Conservation (phyloP, 1,139 yeast genomes). For the Debaryomycetaceae sp. region DNA sequence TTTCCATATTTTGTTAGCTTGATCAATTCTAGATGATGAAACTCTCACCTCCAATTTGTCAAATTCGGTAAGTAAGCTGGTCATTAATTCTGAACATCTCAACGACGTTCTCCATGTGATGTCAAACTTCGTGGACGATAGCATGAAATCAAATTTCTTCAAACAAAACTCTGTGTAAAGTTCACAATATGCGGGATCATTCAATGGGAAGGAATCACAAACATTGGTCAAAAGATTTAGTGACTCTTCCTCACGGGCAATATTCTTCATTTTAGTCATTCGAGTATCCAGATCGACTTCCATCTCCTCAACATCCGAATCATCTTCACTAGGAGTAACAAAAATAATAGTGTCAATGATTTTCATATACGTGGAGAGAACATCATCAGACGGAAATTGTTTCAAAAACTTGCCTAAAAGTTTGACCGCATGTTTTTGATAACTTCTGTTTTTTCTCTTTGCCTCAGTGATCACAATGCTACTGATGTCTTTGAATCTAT, state of each 20-base stretch:
- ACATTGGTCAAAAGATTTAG: conserved; percentile 30
- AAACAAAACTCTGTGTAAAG: not conserved
- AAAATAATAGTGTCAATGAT: conserved; percentile 31
- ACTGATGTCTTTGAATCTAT: conserved; percentile 34
- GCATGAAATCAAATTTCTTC: conserved; percentile 6
- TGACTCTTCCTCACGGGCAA: conserved; percentile 37
- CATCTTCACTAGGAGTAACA: conserved; percentile 29
- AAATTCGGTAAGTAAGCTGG: conserved; percentile 8
- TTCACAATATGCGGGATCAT: conserved; percentile 1
- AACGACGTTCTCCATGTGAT: conserved; percentile 62
- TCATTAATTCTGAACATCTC: conserved; percentile 37
- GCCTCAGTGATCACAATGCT: conserved; percentile 57
- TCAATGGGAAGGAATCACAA: conserved; percentile 26
- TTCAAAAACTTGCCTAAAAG: conserved; percentile 48
- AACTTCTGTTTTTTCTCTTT: conserved; percentile 61
- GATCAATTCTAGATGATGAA: conserved; percentile 2
- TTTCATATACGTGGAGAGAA: conserved; percentile 37
- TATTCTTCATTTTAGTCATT: conserved; percentile 22
- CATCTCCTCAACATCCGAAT: conserved; percentile 25
- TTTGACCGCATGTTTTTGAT: conserved; percentile 53
- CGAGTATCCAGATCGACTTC: conserved; percentile 17
- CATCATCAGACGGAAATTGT: conserved; percentile 37
- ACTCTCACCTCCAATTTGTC: not conserved
- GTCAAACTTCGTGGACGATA: conserved; percentile 30
- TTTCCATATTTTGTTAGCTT: conserved; percentile 17